Base-by-base conservation (phyloP, 441 rosid genomes). In the Syzygium syzygioides region DNA sequence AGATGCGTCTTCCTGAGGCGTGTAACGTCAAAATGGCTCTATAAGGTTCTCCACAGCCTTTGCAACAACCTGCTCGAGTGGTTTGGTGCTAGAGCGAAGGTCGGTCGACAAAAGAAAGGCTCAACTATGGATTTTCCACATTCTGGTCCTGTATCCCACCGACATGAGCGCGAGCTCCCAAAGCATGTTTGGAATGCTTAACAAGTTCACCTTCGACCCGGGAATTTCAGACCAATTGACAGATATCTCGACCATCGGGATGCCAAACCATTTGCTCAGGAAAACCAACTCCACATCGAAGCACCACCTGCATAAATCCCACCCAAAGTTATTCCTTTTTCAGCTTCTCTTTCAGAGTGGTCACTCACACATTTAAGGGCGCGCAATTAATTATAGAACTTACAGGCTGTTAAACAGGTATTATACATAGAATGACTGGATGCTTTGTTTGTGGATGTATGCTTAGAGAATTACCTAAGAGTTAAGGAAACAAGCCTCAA, bases 81-180 rank as follows among this genome's bases (percentile, higher is more conserved):
- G 23, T 76, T 41, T 37, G 52, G n/a, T 37, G 83, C 83, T 55
- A 37, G 13, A 55, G 30, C 52, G 19, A 85, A 85, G 66, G 18
- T 85, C 3, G 2, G 87, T 10, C 1, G 1, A 32, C 50, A 55
- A 18, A 30, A 52, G 41, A 85, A 52, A 34, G 91, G 56, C 80
- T 96, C 92, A 95, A 84, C 86, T 57, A 86, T 57, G 90, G 87
- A 95, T 91, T 92, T 93, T 91, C 99, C 99, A 98, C 90, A 98
- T 92, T 55, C 97, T 91, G 10, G 94, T 94, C 93, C 98, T 93
- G 91, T 97, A 96, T 89, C 99, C 98, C 50, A 91, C 92, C 5
- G 98, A 95, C 98, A 98, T 95, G 68, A 98, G 95, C 11, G 94
- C 95, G 55, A 98, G 95, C 94, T 97, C 98, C 97, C 98, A 98